phyloP scores from a whole-genome alignment of 148 eudicot genomes.

The Dysphania ambrosioides region DNA sequence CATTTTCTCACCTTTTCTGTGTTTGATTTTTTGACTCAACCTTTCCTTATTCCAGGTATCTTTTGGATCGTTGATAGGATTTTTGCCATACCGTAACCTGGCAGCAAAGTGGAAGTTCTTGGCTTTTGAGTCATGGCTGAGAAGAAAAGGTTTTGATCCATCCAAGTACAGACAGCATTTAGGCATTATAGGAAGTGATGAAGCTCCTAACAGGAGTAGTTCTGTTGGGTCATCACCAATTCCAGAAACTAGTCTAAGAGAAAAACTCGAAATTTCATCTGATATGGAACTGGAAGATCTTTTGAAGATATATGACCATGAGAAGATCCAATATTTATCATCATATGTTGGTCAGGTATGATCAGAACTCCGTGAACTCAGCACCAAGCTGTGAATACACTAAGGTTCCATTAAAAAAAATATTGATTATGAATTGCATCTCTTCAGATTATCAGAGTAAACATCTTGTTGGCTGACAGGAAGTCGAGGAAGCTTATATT shows the following conservation, averaged over 20 bases:
- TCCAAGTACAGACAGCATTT: conserved; percentile 67
- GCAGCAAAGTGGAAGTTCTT: conserved; percentile 79
- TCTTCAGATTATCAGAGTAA: conserved; percentile 66
- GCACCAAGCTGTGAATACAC: not conserved
- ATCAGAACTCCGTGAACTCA: conserved; percentile 1
- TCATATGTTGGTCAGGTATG: conserved; percentile 94
- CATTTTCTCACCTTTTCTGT: not conserved
- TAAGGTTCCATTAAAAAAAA: not conserved
- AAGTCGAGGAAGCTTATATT: conserved; percentile 70
- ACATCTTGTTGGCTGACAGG: conserved; percentile 65
- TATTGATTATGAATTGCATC: conserved; percentile 8
- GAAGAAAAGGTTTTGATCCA: conserved; percentile 79
- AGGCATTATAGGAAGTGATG: conserved; percentile 57
- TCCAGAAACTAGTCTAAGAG: conserved; percentile 29
- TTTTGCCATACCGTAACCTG: conserved; percentile 89
- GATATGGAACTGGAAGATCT: conserved; percentile 86
- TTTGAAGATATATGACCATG: conserved; percentile 70
- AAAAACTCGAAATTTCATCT: conserved; percentile 43
- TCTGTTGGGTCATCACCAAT: conserved; percentile 33
- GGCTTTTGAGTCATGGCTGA: conserved; percentile 93
- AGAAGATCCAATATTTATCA: conserved; percentile 75
- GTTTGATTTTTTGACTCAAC: not conserved
- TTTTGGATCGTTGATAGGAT: conserved; percentile 83
- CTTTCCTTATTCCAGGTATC: conserved; percentile 52
- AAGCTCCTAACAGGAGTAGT: conserved; percentile 27